Evolutionary conservation across 2,329 filamentous ascomycete species (phyloP).

Genomic region (Zarea fungicola): DNA sequence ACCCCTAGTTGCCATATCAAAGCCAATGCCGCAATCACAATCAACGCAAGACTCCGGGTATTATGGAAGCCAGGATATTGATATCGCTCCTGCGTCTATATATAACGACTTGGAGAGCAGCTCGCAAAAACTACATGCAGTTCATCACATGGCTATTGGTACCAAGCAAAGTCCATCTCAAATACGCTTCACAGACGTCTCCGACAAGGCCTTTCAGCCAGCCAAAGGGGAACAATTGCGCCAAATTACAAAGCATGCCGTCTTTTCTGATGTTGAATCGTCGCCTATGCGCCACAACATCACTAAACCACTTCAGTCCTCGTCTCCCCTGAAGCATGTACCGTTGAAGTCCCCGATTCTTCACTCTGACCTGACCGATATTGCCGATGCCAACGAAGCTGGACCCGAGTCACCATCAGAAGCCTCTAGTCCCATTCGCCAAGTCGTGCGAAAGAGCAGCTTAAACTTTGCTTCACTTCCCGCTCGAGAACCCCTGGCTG

Average conservation of each 20-base stretch:
- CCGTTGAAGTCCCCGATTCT: slow-evolving; percentile 7
- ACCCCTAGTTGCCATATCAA: slow-evolving; percentile 25
- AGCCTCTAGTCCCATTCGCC: slow-evolving; percentile 67
- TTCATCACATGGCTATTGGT: slow-evolving; percentile 14
- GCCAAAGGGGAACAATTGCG: slow-evolving; percentile 40
- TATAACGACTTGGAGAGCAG: slow-evolving; percentile 14
- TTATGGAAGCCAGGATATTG: slow-evolving; percentile 56
- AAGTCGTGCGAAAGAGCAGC: slow-evolving; percentile 84
- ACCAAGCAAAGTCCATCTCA: slow-evolving; percentile 21
- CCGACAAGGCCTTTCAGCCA: slow-evolving; percentile 37
- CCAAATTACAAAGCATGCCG: slow-evolving; percentile 1
- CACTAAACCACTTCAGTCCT: slow-evolving; percentile 5
- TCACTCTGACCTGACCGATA: slow-evolving; percentile 33
- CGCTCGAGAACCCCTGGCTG: slow-evolving; percentile 77
- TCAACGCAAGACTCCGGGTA: slow-evolving; percentile 60
- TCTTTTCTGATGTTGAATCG: slow-evolving; percentile 5
- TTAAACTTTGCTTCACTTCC: slow-evolving; percentile 91
- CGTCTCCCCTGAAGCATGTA: slow-evolving; percentile 8
- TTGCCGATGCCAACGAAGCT: slow-evolving; percentile 23
- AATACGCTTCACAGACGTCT: slow-evolving; percentile 25
- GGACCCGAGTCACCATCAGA: slow-evolving; percentile 53
- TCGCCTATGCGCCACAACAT: slow-evolving; percentile 1
- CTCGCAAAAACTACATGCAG: not conserved
- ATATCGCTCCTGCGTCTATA: slow-evolving; percentile 21
- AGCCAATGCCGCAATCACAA: slow-evolving; percentile 19